These are phyloP conservation scores for Fusarium sp. DNA, from an alignment of 2,329 filamentous ascomycete species.

Conservation along the genomic window DNA sequence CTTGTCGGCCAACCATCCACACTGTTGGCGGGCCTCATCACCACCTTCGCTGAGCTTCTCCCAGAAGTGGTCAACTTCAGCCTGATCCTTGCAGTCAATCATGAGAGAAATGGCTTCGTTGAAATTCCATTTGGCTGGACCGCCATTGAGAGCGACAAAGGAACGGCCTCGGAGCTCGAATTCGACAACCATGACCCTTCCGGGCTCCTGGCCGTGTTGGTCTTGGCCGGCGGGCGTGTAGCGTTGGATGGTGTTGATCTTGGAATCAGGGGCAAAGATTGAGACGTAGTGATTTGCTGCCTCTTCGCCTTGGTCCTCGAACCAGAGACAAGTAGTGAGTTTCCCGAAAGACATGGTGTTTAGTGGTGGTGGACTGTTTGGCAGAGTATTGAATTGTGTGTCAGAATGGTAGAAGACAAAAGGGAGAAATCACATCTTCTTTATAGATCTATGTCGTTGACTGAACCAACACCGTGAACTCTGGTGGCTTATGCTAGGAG, in stretches of 20 bases:
- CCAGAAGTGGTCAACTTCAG: slow-evolving; percentile 59
- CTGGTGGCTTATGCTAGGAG: slow-evolving; percentile 4
- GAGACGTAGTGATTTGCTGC: slow-evolving; percentile 54
- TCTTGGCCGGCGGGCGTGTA: slow-evolving; percentile 45
- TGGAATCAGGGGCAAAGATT: slow-evolving; percentile 51
- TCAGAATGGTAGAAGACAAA: background rate
- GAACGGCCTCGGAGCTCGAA: slow-evolving; percentile 52
- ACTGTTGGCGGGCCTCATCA: slow-evolving; percentile 49
- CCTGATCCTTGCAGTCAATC: slow-evolving; percentile 56
- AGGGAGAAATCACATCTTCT: background rate
- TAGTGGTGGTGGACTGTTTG: background rate
- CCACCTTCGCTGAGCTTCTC: slow-evolving; percentile 53
- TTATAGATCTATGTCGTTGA: background rate
- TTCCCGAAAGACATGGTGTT: slow-evolving; percentile 32
- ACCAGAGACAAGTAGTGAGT: slow-evolving; percentile 53
- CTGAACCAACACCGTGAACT: background rate
- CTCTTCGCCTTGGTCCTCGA: slow-evolving; percentile 52
- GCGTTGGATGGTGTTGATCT: slow-evolving; percentile 46
- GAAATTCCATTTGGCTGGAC: slow-evolving; percentile 50
- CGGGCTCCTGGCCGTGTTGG: slow-evolving; percentile 45
- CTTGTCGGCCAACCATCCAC: slow-evolving; percentile 57
- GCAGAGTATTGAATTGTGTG: background rate
- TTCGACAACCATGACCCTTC: slow-evolving; percentile 47
- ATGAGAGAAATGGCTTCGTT: slow-evolving; percentile 55
- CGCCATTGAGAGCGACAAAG: slow-evolving; percentile 57